These are phyloP conservation scores for Wallacemonas sp. DNA, from an alignment of 208 protist genomes.

Conservation along the genomic window DNA sequence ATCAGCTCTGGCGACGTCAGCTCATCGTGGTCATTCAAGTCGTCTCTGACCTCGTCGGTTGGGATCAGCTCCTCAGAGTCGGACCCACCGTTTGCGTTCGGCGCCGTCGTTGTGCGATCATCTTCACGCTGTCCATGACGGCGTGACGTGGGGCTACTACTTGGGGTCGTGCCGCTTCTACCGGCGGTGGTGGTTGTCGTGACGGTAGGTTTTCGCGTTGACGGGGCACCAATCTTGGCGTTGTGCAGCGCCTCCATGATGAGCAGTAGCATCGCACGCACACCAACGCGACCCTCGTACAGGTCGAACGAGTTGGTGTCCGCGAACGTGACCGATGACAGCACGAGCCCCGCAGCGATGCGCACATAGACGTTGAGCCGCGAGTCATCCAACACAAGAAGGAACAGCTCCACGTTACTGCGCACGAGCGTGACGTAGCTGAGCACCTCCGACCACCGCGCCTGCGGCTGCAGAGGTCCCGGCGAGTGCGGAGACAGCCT, in stretches of 20 bases:
- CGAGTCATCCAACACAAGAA: conserved; percentile 28
- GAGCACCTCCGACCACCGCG: conserved; percentile 51
- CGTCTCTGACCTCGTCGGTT: not conserved
- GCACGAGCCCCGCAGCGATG: conserved; percentile 37
- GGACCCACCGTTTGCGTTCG: not conserved
- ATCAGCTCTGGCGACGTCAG: conserved; percentile 30
- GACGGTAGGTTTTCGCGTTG: not conserved
- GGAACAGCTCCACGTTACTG: conserved; percentile 44
- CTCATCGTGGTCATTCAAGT: not conserved
- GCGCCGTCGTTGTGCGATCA: not conserved
- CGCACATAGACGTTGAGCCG: conserved; percentile 42
- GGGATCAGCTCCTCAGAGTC: conserved; percentile 7
- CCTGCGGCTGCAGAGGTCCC: conserved; percentile 3
- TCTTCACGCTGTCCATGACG: conserved; percentile 1
- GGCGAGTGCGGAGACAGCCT: not conserved
- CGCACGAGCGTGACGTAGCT: conserved; percentile 51
- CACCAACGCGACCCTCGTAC: conserved; percentile 55
- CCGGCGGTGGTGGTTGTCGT: too few relatives aligned
- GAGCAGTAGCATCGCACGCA: conserved; percentile 50
- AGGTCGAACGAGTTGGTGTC: conserved; percentile 48
- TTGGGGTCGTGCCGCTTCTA: too few relatives aligned
- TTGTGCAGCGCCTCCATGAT: conserved; percentile 3
- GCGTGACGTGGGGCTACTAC: not conserved
- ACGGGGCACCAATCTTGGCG: not conserved
- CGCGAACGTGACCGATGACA: conserved; percentile 45